Base-by-base conservation (phyloP, 1,139 yeast species). In the Meyerozyma athensensis region DNA sequence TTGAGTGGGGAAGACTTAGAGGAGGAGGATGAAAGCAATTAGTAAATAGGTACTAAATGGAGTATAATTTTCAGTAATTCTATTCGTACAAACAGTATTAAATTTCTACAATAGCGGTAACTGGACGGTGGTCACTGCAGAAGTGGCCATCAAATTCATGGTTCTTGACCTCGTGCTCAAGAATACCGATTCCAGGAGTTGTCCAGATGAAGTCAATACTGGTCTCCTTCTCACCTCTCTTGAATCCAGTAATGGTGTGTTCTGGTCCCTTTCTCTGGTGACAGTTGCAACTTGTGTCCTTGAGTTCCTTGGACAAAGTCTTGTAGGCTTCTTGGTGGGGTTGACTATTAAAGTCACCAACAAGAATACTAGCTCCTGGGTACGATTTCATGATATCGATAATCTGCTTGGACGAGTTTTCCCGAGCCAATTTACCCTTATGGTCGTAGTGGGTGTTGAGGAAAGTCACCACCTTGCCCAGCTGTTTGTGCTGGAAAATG, bases 331-430 rank as follows among this genome's bases (percentile, higher is more conserved):
- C 72, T 43, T 74, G 79, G 2, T 56, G 53, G 3, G 79, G 79
- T 41, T 72, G 70, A 12, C 80, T 72, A 47, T 77, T 77, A 54
- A 77, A 72, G 52, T 77, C 83, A 5, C 79, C 79, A 10, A 19
- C 49, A 39, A 33, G 54, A 42, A 26, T 55, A 48, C 42, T 40
- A 8, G 45, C 30, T 2, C 45, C 46, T 26, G 34, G 26, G 13
- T 36, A 37, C 12, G 42, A 30, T 14, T 39, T 42, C 44, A 41
- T 45, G 13, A 43, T 33, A 19, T 39, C 43, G 16, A 44, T 36
- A 12, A 41, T 41, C 28, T 35, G 39, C 24, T 43, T 43, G 17
- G 45, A 39, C 26, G 19, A 16, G 24, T 45, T 40, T 4, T 44
- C 32, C 10, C 50, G 33, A 3, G 50, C 49, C 24, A 13, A 14